Evolutionary conservation across 2,329 filamentous ascomycete genomes (phyloP).

Genomic region (Amesomyces nigricolor): DNA sequence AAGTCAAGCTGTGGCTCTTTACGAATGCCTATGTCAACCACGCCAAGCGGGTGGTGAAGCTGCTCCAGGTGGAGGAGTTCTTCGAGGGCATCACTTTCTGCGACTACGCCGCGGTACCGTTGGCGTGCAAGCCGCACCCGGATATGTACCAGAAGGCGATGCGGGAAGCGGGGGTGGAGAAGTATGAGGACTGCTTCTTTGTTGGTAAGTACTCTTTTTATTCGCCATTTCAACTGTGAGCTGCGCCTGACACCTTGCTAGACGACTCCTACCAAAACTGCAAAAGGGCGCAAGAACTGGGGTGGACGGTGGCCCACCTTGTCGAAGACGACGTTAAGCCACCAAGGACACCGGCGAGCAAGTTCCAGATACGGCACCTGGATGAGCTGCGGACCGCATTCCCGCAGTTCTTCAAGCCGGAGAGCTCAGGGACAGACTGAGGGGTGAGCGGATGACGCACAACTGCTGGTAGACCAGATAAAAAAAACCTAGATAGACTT

Average conservation of each 20-base stretch:
- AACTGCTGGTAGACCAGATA: background rate
- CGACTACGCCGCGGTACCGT: constrained; percentile 67
- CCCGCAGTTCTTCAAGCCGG: constrained; percentile 74
- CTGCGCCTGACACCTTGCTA: constrained; percentile 30
- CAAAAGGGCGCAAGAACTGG: constrained; percentile 65
- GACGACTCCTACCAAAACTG: constrained; percentile 88
- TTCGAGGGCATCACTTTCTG: constrained; percentile 96
- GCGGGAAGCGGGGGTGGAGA: constrained; percentile 67
- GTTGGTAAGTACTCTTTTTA: constrained; percentile 61
- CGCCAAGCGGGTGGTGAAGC: constrained; percentile 70
- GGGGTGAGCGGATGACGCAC: background rate
- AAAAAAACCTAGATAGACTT: background rate
- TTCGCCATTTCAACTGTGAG: too few species aligned
- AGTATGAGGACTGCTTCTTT: constrained; percentile 75
- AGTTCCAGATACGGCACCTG: constrained; percentile 69
- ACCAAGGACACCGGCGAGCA: constrained; percentile 60
- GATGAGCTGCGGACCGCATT: constrained; percentile 71
- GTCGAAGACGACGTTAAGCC: constrained; percentile 67
- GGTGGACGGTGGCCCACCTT: constrained; percentile 82
- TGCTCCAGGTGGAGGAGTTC: constrained; percentile 77
- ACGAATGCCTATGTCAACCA: constrained; percentile 95
- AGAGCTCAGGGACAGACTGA: background rate
- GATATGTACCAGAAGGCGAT: constrained; percentile 88
- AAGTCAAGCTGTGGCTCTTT: constrained; percentile 87
- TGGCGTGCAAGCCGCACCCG: constrained; percentile 81